phyloP scores from a whole-genome alignment of 495 filamentous ascomycete species.

The Tuber brumale region DNA sequence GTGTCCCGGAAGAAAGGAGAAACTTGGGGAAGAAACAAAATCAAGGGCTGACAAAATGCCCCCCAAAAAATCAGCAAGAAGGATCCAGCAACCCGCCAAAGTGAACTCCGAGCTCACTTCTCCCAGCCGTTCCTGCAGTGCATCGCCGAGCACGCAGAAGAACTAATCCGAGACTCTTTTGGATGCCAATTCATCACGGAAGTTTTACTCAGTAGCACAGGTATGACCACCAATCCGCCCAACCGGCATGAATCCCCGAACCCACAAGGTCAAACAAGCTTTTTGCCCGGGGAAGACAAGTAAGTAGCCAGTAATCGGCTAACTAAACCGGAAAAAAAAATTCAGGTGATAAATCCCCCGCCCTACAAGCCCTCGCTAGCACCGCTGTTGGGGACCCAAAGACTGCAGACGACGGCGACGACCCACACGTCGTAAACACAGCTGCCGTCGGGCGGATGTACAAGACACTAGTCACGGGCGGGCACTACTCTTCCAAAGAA shows the following conservation, averaged over 20 bases:
- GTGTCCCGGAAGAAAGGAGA: neutral
- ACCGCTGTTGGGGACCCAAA: conserved; percentile 55
- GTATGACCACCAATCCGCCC: conserved; percentile 16
- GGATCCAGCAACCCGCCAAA: conserved; percentile 63
- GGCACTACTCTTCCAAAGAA: conserved; percentile 64
- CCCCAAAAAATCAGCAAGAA: conserved; percentile 62
- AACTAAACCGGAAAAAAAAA: neutral
- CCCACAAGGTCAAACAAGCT: conserved; percentile 8
- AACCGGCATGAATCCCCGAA: neutral
- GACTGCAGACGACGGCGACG: conserved; percentile 44
- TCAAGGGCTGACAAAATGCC: conserved; percentile 8
- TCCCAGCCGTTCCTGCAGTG: conserved; percentile 62
- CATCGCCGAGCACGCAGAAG: conserved; percentile 59
- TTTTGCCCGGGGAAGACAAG: conserved; percentile 6
- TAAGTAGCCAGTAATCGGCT: neutral
- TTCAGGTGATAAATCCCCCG: conserved; percentile 57
- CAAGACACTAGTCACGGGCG: conserved; percentile 80
- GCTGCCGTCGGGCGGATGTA: conserved; percentile 75
- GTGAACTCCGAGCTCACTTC: conserved; percentile 65
- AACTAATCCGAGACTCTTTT: conserved; percentile 65
- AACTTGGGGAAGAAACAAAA: neutral
- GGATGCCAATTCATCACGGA: conserved; percentile 82
- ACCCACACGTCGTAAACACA: conserved; percentile 53
- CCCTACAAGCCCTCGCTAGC: conserved; percentile 62
- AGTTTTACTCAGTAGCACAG: conserved; percentile 66